phyloP scores from a whole-genome alignment of 148 eudicot species.

The Vaccinium macrocarpon region DNA sequence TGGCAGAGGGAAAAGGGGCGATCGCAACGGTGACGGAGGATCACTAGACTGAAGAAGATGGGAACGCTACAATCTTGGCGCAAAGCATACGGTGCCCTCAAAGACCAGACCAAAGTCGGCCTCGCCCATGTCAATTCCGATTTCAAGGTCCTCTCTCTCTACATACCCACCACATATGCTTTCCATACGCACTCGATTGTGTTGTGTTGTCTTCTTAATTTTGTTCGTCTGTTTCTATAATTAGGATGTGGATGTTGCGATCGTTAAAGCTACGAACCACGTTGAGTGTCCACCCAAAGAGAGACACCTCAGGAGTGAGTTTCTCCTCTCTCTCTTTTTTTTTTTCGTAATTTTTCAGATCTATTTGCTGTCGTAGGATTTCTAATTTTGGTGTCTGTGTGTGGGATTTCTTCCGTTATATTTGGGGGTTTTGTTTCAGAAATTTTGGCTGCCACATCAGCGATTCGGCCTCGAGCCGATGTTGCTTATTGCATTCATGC shows the following conservation, averaged over 20 bases:
- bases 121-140: constrained; percentile 95
- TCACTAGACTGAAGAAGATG: constrained; percentile 33
- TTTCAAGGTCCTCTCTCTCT: constrained; percentile 52
- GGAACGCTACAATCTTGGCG: constrained; percentile 80
- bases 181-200: not conserved
- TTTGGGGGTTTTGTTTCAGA: constrained; percentile 36
- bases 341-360: not conserved
- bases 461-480: constrained; percentile 87
- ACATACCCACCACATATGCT: not conserved
- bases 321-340: not conserved
- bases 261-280: constrained; percentile 96
- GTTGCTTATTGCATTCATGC: constrained; percentile 92
- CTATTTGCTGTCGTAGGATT: not conserved
- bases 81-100: constrained; percentile 87
- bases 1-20: constrained; percentile 19
- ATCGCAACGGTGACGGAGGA: constrained; percentile 30
- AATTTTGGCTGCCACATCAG: constrained; percentile 73
- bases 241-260: constrained; percentile 95
- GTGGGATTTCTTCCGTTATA: constrained; percentile 9
- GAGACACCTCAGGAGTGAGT: constrained; percentile 88
- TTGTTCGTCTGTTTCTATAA: constrained; percentile 12
- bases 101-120: constrained; percentile 93
- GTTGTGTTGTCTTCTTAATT: not conserved
- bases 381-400: constrained; percentile 8
- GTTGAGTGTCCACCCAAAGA: constrained; percentile 96